Base-by-base conservation (phyloP, 2,329 filamentous ascomycete species). In the Nothophaeocryptopus gaeumannii region DNA sequence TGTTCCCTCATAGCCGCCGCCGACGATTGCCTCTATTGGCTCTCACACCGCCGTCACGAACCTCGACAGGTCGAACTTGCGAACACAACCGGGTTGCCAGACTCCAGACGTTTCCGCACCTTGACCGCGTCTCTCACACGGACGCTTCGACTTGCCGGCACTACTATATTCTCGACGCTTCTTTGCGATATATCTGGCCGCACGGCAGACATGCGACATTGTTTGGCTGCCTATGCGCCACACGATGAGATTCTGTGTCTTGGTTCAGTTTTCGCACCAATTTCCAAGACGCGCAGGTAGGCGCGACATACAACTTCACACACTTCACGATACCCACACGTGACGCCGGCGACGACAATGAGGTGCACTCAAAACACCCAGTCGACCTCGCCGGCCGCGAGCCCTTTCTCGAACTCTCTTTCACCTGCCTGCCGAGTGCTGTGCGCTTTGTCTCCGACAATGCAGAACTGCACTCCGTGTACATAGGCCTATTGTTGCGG, bases 111-210 rank as follows among this genome's bases (percentile, higher is more conserved):
- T 56, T 51, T 49, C 53, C 40, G 39, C 46, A 50, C 46, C 36
- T 39, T 42, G 46, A 38, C 14, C 47, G 39, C 40, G 31, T 48
- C 49, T 50, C 47, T 58, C 43, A 48, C 53, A 53, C 55, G 47
- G 42, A 53, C 55, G 53, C 47, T 40, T 58, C 53, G 50, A 58
- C 35, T 41, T 48, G 53, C 35, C 33, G 30, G 38, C 45, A 47
- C 51, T 44, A 55, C 46, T 55, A 16, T 53, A 51, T 50, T 45
- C 50, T 51, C 42, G 45, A 58, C 56, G 13, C 34, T 47, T 32
- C 45, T 32, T 52, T 39, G 43, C 40, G 43, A 32, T 46, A 35
- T 47, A 38, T 43, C 44, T 38, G 40, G 16, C 26, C 32, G 37
- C 20, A 31, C 38, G 14, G 32, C n/a, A 26, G 39, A 37, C 39